Base-by-base conservation (phyloP, 1,284 basidiomycete species). In the Malassezia yamatoensis region DNA sequence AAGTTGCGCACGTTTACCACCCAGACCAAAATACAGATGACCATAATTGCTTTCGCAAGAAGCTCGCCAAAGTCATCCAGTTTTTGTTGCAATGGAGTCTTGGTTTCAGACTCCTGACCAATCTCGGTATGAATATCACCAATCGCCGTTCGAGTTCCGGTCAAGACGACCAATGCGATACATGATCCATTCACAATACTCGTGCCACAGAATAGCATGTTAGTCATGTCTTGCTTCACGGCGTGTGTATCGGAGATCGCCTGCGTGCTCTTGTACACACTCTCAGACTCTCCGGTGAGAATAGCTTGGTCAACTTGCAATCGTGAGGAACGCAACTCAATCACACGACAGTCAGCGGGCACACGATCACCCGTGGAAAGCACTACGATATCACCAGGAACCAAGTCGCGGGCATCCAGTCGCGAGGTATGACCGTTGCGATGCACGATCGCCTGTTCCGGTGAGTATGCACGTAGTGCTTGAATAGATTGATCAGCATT, bases 201-300 rank as follows among this genome's bases (percentile, higher is more conserved):
- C 43, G 72, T 73, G 29, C 72, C 72, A 41, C 60, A 64, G 51
- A 74, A 74, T 44, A 74, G 66, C 20, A 70, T 72, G 60, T 74
- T 74, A 50, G 59, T 66, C 69, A 72, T 71, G 48, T 74, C 72
- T 62, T 74, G 72, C 59, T 70, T 70, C 49, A 74, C 72, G 13
- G 70, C 72, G 39, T 58, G 51, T 35, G 43, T 15, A 40, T 74
- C 72, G 18, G 24, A 1, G 12, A 74, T 63, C 42, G 58, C 53
- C 7, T 59, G 60, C n/a, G 62, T 45, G 21, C 54, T 29, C 59
- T 74, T 74, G 65, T 70, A 68, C 42, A 74, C 72, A 21, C 64
- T 63, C 47, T 65, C 53, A 1, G 68, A 71, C 51, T 74, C 72
- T 34, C 72, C 72, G 16, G 72, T 74, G 24, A 74, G 59, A 49